Base-by-base conservation (phyloP, 1,284 basidiomycete species). In the Sanghuangporus sanghuang region DNA sequence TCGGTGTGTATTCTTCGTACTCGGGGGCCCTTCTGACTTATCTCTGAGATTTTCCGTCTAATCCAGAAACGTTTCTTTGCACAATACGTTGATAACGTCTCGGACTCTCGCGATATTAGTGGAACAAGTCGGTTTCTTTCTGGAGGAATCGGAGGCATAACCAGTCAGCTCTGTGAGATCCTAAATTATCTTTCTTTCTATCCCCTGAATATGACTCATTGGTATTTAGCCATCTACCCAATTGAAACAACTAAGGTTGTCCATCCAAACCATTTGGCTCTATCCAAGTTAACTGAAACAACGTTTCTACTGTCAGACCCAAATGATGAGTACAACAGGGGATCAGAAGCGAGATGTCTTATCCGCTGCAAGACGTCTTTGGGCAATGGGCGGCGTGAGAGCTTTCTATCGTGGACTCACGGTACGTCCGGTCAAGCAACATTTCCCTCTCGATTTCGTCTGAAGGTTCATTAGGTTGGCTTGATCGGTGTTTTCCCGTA, bases 131-230 rank as follows among this genome's bases (percentile, higher is more conserved):
- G 97, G 14, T 99, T 99, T 78, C 75, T 99, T 59, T 92, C 95
- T 14, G 97, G 97, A 59, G 97, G 97, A 1, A 84, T 99, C 48
- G 97, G 96, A 57, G 97, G 97, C 54, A 90, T 99, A 69, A 87
- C 86, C 54, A 96, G 93, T 73, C 97, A 99, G 80, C 83, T 99
- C 44, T 87, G 91, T 91, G 69, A 73, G 87, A 40, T 46, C 56
- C 50, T 14, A 9, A 16, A 42, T 44, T 7, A n/a, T 9, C 12
- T 9, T 40, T 21, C 14, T 4, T 42, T 18, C 16, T 23, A n/a
- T 35, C 14, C 40, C 7, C 36, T 54, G 4, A 49, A 40, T 27
- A 61, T 46, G 21, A 18, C 16, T 18, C 69, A 44, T 59, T n/a
- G 59, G 65, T 14, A 57, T 54, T 46, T 68, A 93, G 92, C 87